Percentiles rank a stretch among this genome's conserved stretches.
Conservation (phyloP, 2,329 filamentous ascomycete species). For the Geosmithia putterillii region DNA sequence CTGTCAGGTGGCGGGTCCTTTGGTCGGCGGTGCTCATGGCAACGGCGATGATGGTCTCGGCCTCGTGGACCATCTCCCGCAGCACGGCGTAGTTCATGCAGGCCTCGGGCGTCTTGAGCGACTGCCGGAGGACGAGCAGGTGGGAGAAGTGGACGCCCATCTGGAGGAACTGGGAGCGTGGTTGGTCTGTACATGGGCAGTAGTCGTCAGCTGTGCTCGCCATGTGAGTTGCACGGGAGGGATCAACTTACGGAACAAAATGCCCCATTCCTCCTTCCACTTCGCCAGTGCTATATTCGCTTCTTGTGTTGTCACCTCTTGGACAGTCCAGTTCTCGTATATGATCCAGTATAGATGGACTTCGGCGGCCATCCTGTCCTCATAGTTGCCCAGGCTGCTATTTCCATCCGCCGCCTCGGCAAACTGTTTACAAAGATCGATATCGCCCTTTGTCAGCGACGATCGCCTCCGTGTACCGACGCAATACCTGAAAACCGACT, state of each 20-base stretch:
- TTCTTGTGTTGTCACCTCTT: conserved; percentile 4
- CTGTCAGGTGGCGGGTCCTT: conserved; percentile 13
- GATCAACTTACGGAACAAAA: conserved; percentile 9
- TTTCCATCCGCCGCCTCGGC: too few species aligned
- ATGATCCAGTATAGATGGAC: conserved; percentile 15
- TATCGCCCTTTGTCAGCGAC: conserved; percentile 7
- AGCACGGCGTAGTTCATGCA: conserved; percentile 6
- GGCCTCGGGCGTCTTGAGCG: conserved; percentile 7
- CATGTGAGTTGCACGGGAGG: neutral
- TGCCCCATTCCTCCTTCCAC: conserved; percentile 11
- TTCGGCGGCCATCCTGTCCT: conserved; percentile 14
- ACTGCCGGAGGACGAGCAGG: conserved; percentile 10
- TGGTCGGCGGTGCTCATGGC: conserved; percentile 15
- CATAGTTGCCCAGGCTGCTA: conserved; percentile 9
- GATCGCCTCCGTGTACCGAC: conserved; percentile 11
- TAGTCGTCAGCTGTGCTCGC: neutral
- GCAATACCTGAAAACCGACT: conserved; percentile 9
- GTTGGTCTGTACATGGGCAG: conserved; percentile 8
- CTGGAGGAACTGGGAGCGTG: conserved; percentile 15
- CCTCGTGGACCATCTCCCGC: conserved; percentile 10
- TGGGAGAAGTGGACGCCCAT: conserved; percentile 16
- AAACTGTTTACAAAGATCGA: conserved; percentile 9
- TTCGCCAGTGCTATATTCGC: conserved; percentile 5
- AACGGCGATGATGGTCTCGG: conserved; percentile 12
- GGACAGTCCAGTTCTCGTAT: conserved; percentile 8